phyloP scores from a whole-genome alignment of 169 alveolate genomes.

The Amoebophrya sp. region DNA sequence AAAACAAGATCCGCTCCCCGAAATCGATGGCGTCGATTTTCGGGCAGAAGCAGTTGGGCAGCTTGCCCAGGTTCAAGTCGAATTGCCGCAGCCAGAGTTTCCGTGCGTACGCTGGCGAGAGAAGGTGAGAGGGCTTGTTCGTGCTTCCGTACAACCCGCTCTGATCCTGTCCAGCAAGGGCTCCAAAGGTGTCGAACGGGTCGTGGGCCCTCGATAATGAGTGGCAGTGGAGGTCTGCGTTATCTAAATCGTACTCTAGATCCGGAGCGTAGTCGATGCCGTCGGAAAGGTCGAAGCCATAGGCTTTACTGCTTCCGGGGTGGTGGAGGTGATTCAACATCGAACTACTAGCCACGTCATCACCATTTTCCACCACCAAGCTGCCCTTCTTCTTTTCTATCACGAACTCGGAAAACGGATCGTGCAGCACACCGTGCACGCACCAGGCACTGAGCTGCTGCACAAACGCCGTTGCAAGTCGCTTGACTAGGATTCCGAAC shows the following conservation, averaged over 20 bases:
- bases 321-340: neutral
- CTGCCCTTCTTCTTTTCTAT: neutral
- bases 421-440: neutral
- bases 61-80: neutral
- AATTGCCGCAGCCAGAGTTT: neutral
- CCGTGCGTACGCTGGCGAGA: neutral
- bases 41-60: neutral
- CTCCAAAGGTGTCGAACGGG: too few species aligned
- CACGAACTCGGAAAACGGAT: neutral
- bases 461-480: neutral
- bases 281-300: neutral
- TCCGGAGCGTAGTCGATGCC: too few species aligned
- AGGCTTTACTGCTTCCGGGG: neutral
- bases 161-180: too few species aligned
- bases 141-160: too few species aligned
- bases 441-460: neutral
- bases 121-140: too few species aligned
- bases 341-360: neutral
- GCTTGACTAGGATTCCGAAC: neutral
- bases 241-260: too few species aligned
- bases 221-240: too few species aligned
- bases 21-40: neutral
- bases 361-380: neutral
- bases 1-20: neutral
- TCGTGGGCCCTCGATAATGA: too few species aligned